Conservation (phyloP, 805 yeast genomes). For the Diddensiella santjacobensis region DNA sequence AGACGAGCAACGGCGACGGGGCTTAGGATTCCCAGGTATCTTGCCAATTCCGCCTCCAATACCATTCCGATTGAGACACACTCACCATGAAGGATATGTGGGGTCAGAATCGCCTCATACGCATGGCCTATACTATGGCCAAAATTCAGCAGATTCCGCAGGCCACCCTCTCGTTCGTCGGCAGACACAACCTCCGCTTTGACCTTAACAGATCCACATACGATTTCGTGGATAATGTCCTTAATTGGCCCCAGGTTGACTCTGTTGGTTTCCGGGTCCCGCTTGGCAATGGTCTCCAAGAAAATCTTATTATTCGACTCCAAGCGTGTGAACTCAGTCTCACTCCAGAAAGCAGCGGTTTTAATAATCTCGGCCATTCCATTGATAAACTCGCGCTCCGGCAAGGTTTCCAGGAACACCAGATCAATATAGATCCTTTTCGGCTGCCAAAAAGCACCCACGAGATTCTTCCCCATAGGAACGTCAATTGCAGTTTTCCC, state of each 20-base stretch:
- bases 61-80: conserved; percentile 98
- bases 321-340: conserved; percentile 75
- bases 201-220: conserved; percentile 78
- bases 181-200: conserved; percentile 91
- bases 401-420: conserved; percentile 79
- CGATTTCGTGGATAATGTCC: conserved; percentile 73
- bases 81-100: conserved; percentile 95
- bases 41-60: conserved; percentile 90
- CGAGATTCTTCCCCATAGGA: conserved; percentile 89
- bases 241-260: conserved; percentile 67
- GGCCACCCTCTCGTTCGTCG: conserved; percentile 93
- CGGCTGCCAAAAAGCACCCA: conserved; percentile 99
- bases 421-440: conserved; percentile 82
- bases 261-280: conserved; percentile 39
- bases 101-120: conserved; percentile 94
- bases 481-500: conserved; percentile 99
- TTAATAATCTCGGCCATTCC: conserved; percentile 98
- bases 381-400: conserved; percentile 89
- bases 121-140: conserved; percentile 99
- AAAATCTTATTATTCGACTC: conserved; percentile 72
- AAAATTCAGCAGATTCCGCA: conserved; percentile 86
- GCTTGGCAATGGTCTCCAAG: conserved; percentile 56
- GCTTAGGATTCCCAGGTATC: conserved; percentile 81
- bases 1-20: conserved; percentile 94
- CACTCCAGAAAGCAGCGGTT: conserved; percentile 98